Base-by-base conservation (phyloP, 495 filamentous ascomycete genomes). In the Penicillium alfredii region DNA sequence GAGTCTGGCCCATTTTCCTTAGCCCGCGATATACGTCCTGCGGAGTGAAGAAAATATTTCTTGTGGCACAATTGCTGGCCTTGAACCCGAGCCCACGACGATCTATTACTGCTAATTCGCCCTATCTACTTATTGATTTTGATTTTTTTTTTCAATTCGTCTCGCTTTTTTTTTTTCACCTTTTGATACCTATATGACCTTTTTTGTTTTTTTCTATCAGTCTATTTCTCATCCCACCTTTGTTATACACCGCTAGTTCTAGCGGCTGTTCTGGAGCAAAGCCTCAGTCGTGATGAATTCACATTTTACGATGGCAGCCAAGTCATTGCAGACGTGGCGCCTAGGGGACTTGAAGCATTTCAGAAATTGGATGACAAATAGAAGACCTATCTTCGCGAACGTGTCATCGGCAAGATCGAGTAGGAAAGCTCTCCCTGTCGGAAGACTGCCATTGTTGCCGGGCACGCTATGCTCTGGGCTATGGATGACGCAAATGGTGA, bases 391-490 rank as follows among this genome's bases (percentile, higher is more conserved):
- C 69, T 41, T 36, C 72, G 77, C 23, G n/a, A 61, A 37, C 34
- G 35, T 28, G 74, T 77, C 19, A 80, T 82, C 33, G 37, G 63
- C 4, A 42, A n/a, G 2, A 72, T 81, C 30, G 22, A 38, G 23
- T 21, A 63, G 6, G 42, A 69, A 32, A 74, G 69, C 40, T 30
- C 30, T 8, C 13, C 45, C 0, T 64, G 32, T 14, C 52, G 60
- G 19, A 58, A 60, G 37, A 40, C 54, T 8, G 78, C 48, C 8
- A 38, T 84, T 8, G 74, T 85, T 3, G 60, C 74, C 16, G 77
- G 78, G 12, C 77, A 83, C 46, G 71, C 65, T 51, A 77, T 77
- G 64, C 74, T 82, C 47, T 82, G 74, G 77, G 10, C 49, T 3
- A 63, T 71, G 29, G 58, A 56, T 3, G 60, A 58, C 4, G 49